Evolutionary conservation across 257 asterid genomes (phyloP).

Genomic region (Pogostemon cablin): DNA sequence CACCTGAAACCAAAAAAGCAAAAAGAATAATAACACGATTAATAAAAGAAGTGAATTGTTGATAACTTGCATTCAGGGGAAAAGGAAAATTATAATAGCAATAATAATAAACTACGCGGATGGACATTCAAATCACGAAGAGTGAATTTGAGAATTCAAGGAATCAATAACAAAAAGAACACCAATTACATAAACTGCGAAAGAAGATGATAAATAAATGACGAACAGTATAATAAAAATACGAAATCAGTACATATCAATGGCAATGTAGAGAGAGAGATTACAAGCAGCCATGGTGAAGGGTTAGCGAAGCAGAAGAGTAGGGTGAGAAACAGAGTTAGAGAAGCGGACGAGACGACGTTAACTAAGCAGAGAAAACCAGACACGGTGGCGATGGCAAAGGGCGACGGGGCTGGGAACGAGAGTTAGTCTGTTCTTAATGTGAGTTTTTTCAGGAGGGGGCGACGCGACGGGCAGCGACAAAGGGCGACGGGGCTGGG

Average conservation of each 20-base stretch:
- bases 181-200: conserved; percentile 1
- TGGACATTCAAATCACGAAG: neutral
- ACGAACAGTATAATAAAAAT: neutral
- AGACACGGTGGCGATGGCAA: no score
- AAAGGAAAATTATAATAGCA: neutral
- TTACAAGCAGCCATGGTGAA: conserved; percentile 45
- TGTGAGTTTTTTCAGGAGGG: no score
- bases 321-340: conserved; percentile 19
- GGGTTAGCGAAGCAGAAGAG: conserved; percentile 23
- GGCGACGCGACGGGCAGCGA: no score
- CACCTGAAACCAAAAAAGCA: conserved; percentile 43
- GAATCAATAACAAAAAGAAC: neutral
- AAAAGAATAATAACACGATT: conserved; percentile 12
- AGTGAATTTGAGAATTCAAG: neutral
- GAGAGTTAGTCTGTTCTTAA: no score
- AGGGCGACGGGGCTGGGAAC: no score
- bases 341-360: conserved; percentile 40
- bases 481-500: no score
- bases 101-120: neutral
- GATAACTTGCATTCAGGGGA: neutral
- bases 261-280: conserved; percentile 3
- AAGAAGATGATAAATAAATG: neutral
- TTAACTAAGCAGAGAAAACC: conserved; percentile 37
- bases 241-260: conserved; percentile 17
- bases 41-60: neutral